Percentiles rank a stretch among this genome's conserved stretches.
Evolutionary conservation across 495 filamentous ascomycete genomes (phyloP).

Genomic region (Parathielavia hyrcaniae): DNA sequence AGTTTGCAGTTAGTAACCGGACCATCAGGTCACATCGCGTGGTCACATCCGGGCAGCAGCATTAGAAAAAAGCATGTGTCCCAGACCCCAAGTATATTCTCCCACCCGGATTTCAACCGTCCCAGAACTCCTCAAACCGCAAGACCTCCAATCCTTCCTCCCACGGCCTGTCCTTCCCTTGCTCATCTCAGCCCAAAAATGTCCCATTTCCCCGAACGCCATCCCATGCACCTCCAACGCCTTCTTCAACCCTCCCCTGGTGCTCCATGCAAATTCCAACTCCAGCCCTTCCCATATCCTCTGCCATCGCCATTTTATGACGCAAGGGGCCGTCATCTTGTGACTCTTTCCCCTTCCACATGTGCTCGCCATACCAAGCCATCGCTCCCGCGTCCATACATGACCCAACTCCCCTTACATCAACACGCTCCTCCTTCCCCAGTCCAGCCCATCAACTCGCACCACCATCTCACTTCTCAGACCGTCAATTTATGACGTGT

Average conservation of each 20-base stretch:
- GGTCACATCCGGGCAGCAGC: not conserved
- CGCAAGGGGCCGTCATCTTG: constrained; percentile 1
- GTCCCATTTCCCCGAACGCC: not conserved
- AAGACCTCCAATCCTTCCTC: not conserved
- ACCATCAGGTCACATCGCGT: not conserved
- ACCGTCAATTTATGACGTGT: constrained; percentile 6
- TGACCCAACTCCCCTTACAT: too few relatives aligned
- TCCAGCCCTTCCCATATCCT: not conserved
- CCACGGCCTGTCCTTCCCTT: not conserved
- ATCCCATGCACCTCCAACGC: not conserved
- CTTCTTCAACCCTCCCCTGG: not conserved
- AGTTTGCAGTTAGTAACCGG: too few relatives aligned
- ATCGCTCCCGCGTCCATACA: too few relatives aligned
- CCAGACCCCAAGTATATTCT: not conserved
- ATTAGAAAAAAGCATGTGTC: not conserved
- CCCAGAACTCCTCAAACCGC: not conserved
- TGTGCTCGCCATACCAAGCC: not conserved
- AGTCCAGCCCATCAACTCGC: not conserved
- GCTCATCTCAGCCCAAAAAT: not conserved
- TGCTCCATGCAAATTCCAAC: not conserved
- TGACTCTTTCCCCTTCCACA: not conserved
- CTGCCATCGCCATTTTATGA: constrained; percentile 2
- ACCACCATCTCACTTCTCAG: not conserved
- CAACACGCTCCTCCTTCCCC: too few relatives aligned
- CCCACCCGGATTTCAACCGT: not conserved